Evolutionary conservation across 805 yeast genomes (phyloP), one percentile per base, ranked within the genome.

Genomic region (Spathaspora hagerdaliae): DNA sequence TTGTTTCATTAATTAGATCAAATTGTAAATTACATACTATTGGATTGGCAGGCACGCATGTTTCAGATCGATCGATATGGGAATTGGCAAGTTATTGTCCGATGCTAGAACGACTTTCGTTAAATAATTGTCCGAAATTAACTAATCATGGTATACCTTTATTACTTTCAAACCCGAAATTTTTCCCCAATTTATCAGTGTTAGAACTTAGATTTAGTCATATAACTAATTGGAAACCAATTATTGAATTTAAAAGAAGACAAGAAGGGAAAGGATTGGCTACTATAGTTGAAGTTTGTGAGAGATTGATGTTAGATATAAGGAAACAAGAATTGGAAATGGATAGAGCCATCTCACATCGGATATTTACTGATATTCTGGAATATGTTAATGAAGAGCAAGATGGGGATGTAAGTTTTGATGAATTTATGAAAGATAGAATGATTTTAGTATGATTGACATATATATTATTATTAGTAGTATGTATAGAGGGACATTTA

Each of bases 11-110:
- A 27, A 77, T 82, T 8, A 69, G 71, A 32, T 77, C 78, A 53
- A 83, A 89, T 44, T 52, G 46, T 3, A 60, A 66, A 15, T 71
- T 84, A 39, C 71, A 74, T 38, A 89, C 97, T 0, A 68, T 91
- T 38, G 97, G 97, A 0, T 67, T 89, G 15, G 96, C 97, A 0
- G 98, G 98, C 6, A 88, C 96, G 61, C 72, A 78, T 38, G 76
- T 91, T 14, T 79, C 87, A 7, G 96, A 91, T 65, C 73, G 80
- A 37, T 74, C 87, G 5, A 68, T 91, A 12, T 88, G 96, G 96
- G 91, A 85, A 55, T 64, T 91, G 31, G 89, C 90, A 0, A 61
- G 76, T 13, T 60, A 71, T 43, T 60, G 71, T 45, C 81, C 82
- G 19, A 55, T 59, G 1, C 56, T 91, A 3, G 81, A 79, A 53